Percentiles rank a stretch among this genome's conserved stretches.
phyloP scores from a whole-genome alignment of 768 basidiomycete genomes.

The Boletus patriciae region DNA sequence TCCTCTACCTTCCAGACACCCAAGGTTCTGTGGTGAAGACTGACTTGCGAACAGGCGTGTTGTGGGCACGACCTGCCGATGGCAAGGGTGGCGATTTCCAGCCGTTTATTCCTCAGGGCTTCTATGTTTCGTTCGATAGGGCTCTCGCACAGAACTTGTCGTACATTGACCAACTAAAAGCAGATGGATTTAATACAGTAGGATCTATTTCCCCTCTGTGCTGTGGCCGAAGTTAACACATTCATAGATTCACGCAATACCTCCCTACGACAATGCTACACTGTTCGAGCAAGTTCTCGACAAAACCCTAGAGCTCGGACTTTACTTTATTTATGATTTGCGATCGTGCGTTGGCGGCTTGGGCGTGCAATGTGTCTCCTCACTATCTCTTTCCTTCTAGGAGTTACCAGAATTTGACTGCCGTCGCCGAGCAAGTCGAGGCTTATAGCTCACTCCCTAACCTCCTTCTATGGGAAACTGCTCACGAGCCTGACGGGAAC shows the following conservation, averaged over 20 bases:
- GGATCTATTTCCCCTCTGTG: background rate
- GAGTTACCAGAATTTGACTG: slow-evolving; percentile 61
- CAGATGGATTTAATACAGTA: slow-evolving; percentile 46
- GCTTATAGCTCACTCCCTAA: slow-evolving; percentile 64
- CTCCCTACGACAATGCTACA: slow-evolving; percentile 59
- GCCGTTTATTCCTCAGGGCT: slow-evolving; percentile 66
- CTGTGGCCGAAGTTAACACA: slow-evolving; percentile 18
- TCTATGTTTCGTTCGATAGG: slow-evolving; percentile 61
- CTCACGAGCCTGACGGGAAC: slow-evolving; percentile 72
- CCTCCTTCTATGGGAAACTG: slow-evolving; percentile 70
- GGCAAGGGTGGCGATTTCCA: slow-evolving; percentile 27
- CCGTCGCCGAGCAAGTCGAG: slow-evolving; percentile 63
- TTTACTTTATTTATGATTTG: slow-evolving; percentile 83
- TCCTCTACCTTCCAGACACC: slow-evolving; percentile 44
- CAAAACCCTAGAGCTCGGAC: slow-evolving; percentile 17
- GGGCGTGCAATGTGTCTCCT: background rate
- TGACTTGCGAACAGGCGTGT: slow-evolving; percentile 45
- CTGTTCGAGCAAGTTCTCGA: slow-evolving; percentile 24
- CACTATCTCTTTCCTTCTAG: slow-evolving; percentile 14
- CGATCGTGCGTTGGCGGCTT: slow-evolving; percentile 41
- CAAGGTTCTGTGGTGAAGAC: slow-evolving; percentile 45
- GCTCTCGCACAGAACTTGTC: slow-evolving; percentile 57
- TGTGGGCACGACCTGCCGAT: slow-evolving; percentile 39
- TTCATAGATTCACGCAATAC: slow-evolving; percentile 69
- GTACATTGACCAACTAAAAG: slow-evolving; percentile 54